Evolutionary conservation across 2,329 filamentous ascomycete genomes (phyloP).

Genomic region (Camillea tinctor): DNA sequence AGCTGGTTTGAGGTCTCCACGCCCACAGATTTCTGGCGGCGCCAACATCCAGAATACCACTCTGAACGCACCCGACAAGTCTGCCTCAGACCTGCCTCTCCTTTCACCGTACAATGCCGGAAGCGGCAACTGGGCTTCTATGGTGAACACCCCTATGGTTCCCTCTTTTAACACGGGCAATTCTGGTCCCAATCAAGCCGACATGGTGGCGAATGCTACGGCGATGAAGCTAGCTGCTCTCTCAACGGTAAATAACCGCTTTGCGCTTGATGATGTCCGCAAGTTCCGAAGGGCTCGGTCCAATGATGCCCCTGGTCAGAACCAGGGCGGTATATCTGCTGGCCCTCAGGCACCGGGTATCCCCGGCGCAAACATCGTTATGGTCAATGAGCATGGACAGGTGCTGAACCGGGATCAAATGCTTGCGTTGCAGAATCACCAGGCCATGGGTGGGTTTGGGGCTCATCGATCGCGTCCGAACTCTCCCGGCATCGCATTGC

Average conservation of each 20-base stretch:
- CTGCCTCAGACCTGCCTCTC: slow-evolving; percentile 70
- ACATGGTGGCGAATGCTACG: slow-evolving; percentile 98
- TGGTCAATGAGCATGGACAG: slow-evolving; percentile 93
- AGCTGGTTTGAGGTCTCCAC: slow-evolving; percentile 76
- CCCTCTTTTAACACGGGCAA: slow-evolving; percentile 72
- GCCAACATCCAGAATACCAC: slow-evolving; percentile 80
- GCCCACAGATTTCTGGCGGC: slow-evolving; percentile 64
- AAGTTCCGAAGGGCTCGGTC: slow-evolving; percentile 93
- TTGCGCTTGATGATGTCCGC: slow-evolving; percentile 92
- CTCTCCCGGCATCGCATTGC: slow-evolving; percentile 85
- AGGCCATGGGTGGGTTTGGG: slow-evolving; percentile 56
- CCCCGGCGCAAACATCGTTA: slow-evolving; percentile 76
- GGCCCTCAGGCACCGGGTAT: slow-evolving; percentile 62
- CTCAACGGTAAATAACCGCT: slow-evolving; percentile 97
- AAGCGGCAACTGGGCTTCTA: slow-evolving; percentile 95
- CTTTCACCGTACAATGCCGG: slow-evolving; percentile 79
- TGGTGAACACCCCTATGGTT: slow-evolving; percentile 97
- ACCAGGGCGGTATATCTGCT: slow-evolving; percentile 64
- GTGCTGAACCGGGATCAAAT: slow-evolving; percentile 83
- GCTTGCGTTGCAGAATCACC: slow-evolving; percentile 72
- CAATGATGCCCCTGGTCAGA: slow-evolving; percentile 69
- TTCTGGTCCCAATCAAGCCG: slow-evolving; percentile 70
- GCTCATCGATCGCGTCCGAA: slow-evolving; percentile 80
- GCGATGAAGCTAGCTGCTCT: slow-evolving; percentile 98
- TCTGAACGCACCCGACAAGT: slow-evolving; percentile 69